phyloP scores from a whole-genome alignment of 768 basidiomycete genomes.

The Serendipita vermifera region DNA sequence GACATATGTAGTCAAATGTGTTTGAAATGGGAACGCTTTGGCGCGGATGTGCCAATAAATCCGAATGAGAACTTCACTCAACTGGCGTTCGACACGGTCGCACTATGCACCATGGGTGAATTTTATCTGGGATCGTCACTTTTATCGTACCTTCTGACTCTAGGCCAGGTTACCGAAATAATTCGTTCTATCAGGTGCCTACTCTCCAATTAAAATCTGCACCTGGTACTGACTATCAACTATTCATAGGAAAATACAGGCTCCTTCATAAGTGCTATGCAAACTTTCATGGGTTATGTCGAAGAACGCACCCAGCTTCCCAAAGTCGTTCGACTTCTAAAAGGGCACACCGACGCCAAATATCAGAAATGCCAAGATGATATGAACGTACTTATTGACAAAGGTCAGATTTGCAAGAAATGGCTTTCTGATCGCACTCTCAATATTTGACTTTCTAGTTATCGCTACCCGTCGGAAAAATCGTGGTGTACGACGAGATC shows the following conservation, averaged over 20 bases:
- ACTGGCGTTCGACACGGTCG: constrained; percentile 13
- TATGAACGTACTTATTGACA: constrained; percentile 30
- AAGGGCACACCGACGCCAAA: constrained; percentile 26
- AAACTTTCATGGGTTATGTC: too few relatives aligned
- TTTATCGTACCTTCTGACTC: too few relatives aligned
- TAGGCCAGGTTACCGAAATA: too few relatives aligned
- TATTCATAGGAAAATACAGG: too few relatives aligned
- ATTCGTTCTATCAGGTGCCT: constrained; percentile 33
- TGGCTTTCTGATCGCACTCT: background rate
- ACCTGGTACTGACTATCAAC: too few relatives aligned
- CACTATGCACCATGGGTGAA: constrained; percentile 21
- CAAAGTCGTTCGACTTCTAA: constrained; percentile 26
- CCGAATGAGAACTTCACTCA: background rate
- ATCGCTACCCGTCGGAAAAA: constrained; percentile 29
- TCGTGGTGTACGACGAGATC: constrained; percentile 29
- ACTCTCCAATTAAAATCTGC: too few relatives aligned
- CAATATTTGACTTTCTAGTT: constrained; percentile 23
- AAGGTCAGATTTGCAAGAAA: constrained; percentile 26
- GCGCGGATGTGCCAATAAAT: background rate
- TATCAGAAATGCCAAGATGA: constrained; percentile 30
- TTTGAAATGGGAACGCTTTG: constrained; percentile 8
- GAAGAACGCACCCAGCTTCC: constrained; percentile 27
- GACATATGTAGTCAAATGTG: constrained; percentile 1
- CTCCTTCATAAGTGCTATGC: too few relatives aligned
- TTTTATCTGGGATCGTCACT: too few relatives aligned